Base-by-base conservation (phyloP, 805 yeast genomes). In the Citeromyces matritensis region DNA sequence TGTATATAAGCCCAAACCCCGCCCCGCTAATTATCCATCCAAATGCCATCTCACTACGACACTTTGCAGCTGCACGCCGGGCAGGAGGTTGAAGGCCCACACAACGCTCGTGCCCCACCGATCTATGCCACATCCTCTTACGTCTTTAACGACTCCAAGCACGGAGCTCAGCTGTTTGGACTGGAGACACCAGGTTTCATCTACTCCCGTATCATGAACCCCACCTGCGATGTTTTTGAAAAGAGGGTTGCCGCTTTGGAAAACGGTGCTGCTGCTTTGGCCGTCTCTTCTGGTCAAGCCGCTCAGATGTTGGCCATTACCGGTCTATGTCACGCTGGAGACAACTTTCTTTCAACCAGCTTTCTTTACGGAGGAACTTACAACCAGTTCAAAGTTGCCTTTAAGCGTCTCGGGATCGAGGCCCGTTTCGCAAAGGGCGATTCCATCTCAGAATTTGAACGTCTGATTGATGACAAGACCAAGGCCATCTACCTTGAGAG, bases 1-100 rank as follows among this genome's bases (percentile, higher is more conserved):
- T 26, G 10, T 15, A 9, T 14, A 27, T n/a, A 11, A 27, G 29
- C 19, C 17, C 12, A 14, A 11, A 4, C 8, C 9, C 19, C 17
- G 19, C 15, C 29, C 55, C 55, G 58, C 37, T 42, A 30, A 56
- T 45, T 44, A 54, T 52, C 36, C 29, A 12, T 31, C 34, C 21
- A 28, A 9, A 14, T 21, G 44, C 72, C 74, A 25, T 68, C 75
- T 24, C 86, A 78, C 47, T 84, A 83, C 46, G 95, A 86, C 47
- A 86, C 95, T 21, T 64, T 81, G 36, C 95, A 88, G 63, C 69
- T 88, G 44, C 97, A 88, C 57, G 95, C 95, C 33, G 98, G 98
- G 41, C 95, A 85, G 60, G 86, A 81, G 42, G 60, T 69, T 27
- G 63, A 57, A 37, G 63, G 67, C 38, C 61, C 74, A 9, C 65